A percentile compares a stretch with the other conserved stretches of the same genome.
Conservation (phyloP, 176 grass and related monocot species). For the Oryza glumipatula region DNA sequence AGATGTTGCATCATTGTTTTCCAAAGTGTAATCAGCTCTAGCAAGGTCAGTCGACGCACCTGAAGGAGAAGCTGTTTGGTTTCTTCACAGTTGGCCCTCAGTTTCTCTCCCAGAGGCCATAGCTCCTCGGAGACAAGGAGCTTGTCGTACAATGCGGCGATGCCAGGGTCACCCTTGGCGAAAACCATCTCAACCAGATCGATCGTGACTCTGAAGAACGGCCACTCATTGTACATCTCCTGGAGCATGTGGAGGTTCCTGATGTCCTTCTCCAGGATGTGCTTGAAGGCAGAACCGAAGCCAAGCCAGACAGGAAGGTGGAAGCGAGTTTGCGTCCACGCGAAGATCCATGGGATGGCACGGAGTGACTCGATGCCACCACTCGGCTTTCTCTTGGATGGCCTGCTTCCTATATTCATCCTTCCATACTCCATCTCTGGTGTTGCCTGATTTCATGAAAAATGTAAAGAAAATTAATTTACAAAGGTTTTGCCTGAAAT, state of each 20-base stretch:
- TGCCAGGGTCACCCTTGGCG: slow-evolving; percentile 76
- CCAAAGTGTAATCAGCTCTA: neutral
- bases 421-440: slow-evolving; percentile 80
- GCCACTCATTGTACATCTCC: slow-evolving; percentile 83
- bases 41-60: slow-evolving; percentile 15
- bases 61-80: slow-evolving; percentile 74
- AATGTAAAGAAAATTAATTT: slow-evolving; percentile 11
- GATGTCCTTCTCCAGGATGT: slow-evolving; percentile 70
- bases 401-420: slow-evolving; percentile 88
- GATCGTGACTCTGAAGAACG: slow-evolving; percentile 82
- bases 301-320: slow-evolving; percentile 82
- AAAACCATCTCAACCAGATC: slow-evolving; percentile 90
- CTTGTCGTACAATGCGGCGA: slow-evolving; percentile 69
- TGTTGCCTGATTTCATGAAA: slow-evolving; percentile 51
- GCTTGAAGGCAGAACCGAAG: slow-evolving; percentile 70
- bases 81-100: slow-evolving; percentile 69
- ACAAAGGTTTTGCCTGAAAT: neutral
- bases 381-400: slow-evolving; percentile 76
- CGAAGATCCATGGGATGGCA: slow-evolving; percentile 88
- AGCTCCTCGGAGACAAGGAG: slow-evolving; percentile 73
- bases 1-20: neutral
- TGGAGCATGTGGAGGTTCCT: slow-evolving; percentile 63
- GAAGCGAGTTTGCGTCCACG: slow-evolving; percentile 80
- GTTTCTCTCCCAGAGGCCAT: slow-evolving; percentile 51
- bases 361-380: slow-evolving; percentile 82